Base-by-base conservation (phyloP, 208 protist species). In the Naegleria gruberi region DNA sequence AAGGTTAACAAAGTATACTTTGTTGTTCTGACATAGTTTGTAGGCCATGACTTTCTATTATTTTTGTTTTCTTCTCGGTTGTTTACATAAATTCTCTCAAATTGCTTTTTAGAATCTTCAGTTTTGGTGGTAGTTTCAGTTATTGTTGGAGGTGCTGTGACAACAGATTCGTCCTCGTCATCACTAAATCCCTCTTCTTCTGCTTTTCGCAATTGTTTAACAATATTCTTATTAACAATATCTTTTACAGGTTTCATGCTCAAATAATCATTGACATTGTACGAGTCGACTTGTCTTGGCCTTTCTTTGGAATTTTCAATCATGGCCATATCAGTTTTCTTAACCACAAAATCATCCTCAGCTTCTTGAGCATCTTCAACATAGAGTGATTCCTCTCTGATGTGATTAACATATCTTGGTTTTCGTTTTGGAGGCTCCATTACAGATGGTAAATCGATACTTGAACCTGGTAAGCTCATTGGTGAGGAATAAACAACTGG, bases 1-100 rank as follows among this genome's bases (percentile, higher is more conserved):
- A 97, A 97, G 44, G 89, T 96, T 30, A 92, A 91, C 3, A 92
- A 44, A 41, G 89, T 93, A 65, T 96, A 96, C 89, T 95, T 94
- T 6, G 94, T 95, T 12, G 95, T 97, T 0, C 91, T 6, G 3
- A 90, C 89, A 44, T 43, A 88, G 82, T 95, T 95, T 4, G 15
- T 73, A 8, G 82, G 83, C 43, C 23, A 34, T n/a, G 8, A 6
- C 17, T 40, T 46, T 47, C 82, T 1, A 4, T 15, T 8, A 30
- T 86, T 86, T 43, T 12, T 46, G 41, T 86, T 86, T 30, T 42
- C 17, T n/a, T 23, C 41, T 86, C 34, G 17, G 42, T 86, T 40
- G 15, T 86, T 86, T 15, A 86, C 15, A 15, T 47, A 86, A 30
- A 86, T 65, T 30, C 15, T 65, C 30, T 65, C 51, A 19, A 65